Evolutionary conservation across 768 basidiomycete species (phyloP), one percentile per base, ranked within the genome.

Genomic region (Boletus speciosus): DNA sequence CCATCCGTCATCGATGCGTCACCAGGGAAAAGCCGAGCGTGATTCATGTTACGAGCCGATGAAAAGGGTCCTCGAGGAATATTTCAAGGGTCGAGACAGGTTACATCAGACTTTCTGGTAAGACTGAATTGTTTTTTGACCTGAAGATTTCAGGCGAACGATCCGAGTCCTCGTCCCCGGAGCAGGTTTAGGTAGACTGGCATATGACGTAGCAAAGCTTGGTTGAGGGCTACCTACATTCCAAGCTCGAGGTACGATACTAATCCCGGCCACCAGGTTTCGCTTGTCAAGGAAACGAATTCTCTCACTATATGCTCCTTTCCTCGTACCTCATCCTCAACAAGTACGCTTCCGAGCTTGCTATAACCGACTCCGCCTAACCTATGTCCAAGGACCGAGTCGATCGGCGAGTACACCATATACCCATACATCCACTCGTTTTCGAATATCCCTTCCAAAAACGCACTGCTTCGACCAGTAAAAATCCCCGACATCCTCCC

Each of bases 261-360:
- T 56, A n/a, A 58, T 40, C 14, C 11, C 37, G 46, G 42, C 1
- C 44, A 9, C 49, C 44, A 93, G 94, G 94, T 4, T 98, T 93
- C 61, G 73, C 88, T 1, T 93, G 89, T 59, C 94, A 96, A 70
- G 94, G 90, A 21, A 97, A 97, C 66, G 95, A 98, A 70, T 97
- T 97, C 67, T 93, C 91, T 32, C 89, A 95, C 60, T 93, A 92
- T 70, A 96, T 95, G 93, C 80, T 98, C 12, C 82, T 98, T 5
- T 78, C 89, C 2, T 97, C 95, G 5, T 87, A 86, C 65, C 90
- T 88, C 67, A 84, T 97, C 19, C 75, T 98, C 46, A 98, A 98
- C 66, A 81, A 80, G 93, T 93, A 61, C 10, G 79, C 42, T 45
- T 48, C 48, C 37, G 23, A 48, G 5, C 23, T 44, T 19, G 2